These are phyloP conservation scores for Rugonectria rugulosa DNA, from an alignment of 2,329 filamentous ascomycete genomes.

Conservation along the genomic window DNA sequence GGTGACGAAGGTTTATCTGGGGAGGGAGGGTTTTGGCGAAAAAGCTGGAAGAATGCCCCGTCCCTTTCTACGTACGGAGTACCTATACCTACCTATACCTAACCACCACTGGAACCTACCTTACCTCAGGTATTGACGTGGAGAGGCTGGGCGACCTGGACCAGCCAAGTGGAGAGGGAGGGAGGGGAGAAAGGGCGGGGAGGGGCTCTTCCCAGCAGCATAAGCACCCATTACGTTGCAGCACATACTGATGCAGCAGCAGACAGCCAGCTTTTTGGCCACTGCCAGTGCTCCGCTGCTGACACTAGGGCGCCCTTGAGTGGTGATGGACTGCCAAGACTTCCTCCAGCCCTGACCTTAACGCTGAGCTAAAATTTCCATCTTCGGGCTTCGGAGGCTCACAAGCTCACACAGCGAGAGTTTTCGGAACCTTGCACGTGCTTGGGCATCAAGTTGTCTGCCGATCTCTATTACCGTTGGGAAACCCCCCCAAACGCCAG, in stretches of 20 bases:
- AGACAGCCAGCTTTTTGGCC: too few species aligned
- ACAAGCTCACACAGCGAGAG: neutral
- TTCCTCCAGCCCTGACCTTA: constrained; percentile 15
- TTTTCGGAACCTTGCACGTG: neutral
- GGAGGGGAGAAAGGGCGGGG: constrained; percentile 3
- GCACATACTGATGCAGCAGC: too few species aligned
- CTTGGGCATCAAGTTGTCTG: neutral
- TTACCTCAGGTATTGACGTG: constrained; percentile 11
- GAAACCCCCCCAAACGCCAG: too few species aligned
- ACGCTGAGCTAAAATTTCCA: constrained; percentile 19
- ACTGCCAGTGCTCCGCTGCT: constrained; percentile 15
- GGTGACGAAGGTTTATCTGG: neutral
- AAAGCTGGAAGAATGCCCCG: constrained; percentile 17
- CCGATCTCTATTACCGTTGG: too few species aligned
- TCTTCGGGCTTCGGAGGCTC: too few species aligned
- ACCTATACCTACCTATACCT: too few species aligned
- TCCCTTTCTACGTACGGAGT: too few species aligned
- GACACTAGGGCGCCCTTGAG: constrained; percentile 11
- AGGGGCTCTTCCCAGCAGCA: too few species aligned
- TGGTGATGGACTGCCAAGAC: constrained; percentile 9
- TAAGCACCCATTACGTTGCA: too few species aligned
- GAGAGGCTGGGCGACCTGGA: constrained; percentile 25
- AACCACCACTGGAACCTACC: too few species aligned
- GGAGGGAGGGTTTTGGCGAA: neutral
- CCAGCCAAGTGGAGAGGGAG: neutral